phyloP scores from a whole-genome alignment of 1,139 yeast species.

The Taphrina communis region DNA sequence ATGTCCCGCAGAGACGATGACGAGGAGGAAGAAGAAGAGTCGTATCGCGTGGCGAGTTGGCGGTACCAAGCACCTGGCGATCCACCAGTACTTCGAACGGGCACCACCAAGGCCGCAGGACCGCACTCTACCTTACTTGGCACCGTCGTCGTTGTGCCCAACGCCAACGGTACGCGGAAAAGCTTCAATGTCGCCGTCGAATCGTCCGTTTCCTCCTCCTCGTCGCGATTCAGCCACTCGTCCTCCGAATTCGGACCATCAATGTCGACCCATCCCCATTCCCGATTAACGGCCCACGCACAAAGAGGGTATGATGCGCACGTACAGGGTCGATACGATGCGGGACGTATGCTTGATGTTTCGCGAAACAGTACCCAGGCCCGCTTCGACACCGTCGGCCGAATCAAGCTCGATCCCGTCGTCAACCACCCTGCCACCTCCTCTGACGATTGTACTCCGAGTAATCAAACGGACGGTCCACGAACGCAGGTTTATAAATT shows the following conservation, averaged over 20 bases:
- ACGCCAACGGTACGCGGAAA: too few species aligned
- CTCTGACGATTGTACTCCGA: background rate
- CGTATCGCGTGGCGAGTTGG: constrained; percentile 17
- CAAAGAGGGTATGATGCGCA: too few species aligned
- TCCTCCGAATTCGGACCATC: constrained; percentile 19
- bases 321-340: background rate
- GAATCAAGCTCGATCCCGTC: constrained; percentile 1
- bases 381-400: constrained; percentile 15
- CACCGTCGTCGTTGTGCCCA: too few species aligned
- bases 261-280: background rate
- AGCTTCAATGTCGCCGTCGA: too few species aligned
- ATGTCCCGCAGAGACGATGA: too few species aligned
- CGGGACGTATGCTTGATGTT: constrained; percentile 3
- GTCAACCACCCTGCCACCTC: background rate
- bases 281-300: background rate
- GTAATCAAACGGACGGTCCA: constrained; percentile 1
- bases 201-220: too few species aligned
- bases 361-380: constrained; percentile 15
- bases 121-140: too few species aligned
- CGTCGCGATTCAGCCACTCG: background rate
- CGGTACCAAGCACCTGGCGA: constrained; percentile 3
- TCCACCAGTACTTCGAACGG: background rate
- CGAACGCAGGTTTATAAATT: constrained; percentile 23
- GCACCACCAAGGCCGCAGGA: background rate
- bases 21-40: too few species aligned